Evolutionary conservation across 306 rosid species (phyloP), one percentile per base, ranked within the genome.

Genomic region (Pterocarpus santalinus): DNA sequence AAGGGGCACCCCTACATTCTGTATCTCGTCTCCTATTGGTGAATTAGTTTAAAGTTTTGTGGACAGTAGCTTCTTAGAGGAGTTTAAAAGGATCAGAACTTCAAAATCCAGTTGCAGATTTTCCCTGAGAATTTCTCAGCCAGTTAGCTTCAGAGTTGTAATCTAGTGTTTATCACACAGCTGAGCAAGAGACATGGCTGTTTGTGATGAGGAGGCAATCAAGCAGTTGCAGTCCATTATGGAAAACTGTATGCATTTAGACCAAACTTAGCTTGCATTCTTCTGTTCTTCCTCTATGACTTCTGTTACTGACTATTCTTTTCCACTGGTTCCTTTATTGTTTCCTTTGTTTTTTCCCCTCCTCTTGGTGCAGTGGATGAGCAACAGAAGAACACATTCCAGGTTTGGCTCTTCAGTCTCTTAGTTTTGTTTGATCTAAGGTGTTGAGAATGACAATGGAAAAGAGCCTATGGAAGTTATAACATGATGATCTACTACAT

Each of bases 171-270:
- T 8, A 75, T 76, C 53, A 67, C 43, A 57, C 28, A 22, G 28
- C 28, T 22, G 28, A 22, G 28, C 28, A 22, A 72, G 51, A 62
- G 39, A 84, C 73, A 95, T 95, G 99, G 97, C 88, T 76, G 53
- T 84, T 56, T 85, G 77, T 36, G 82, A 91, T 87, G 89, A 82
- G 69, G 97, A 93, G 69, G 97, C 99, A 65, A 68, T 95, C 73
- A 90, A 85, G 89, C 94, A 93, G 83, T 58, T 95, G 69, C 83
- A 85, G 79, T 57, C 89, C 83, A 75, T 93, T 53, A 72, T 93
- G 92, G 95, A 90, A 49, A 83, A 91, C 72, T 90, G 99, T 90
- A 55, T 88, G 87, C 60, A 46, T 75, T 32, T 44, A 67, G 12
- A 57, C 16, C 1, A 32, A 79, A 33, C 41, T 72, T 57, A 34